phyloP scores from a whole-genome alignment of 345 rosid genomes.

The Sapria himalayana region DNA sequence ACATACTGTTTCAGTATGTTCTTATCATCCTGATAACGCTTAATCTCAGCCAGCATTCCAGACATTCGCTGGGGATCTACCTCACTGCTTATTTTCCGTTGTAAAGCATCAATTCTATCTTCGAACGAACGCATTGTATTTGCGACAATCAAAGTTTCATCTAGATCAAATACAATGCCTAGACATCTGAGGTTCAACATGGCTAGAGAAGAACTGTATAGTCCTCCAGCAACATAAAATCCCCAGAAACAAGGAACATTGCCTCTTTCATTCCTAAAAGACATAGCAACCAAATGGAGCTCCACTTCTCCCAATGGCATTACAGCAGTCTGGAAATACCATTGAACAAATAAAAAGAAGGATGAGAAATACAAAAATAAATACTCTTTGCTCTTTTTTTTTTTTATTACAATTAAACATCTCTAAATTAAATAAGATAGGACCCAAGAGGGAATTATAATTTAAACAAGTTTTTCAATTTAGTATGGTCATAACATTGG shows the following conservation, averaged over 20 bases:
- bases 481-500: too few species aligned
- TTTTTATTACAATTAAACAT: too few species aligned
- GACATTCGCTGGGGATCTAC: constrained; percentile 51
- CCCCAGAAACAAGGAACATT: constrained; percentile 79
- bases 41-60: constrained; percentile 60
- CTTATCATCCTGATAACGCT: constrained; percentile 88
- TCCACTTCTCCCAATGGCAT: constrained; percentile 55
- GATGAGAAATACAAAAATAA: neutral
- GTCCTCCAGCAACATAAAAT: constrained; percentile 49
- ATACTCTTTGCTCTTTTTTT: too few species aligned
- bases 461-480: too few species aligned
- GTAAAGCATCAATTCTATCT: constrained; percentile 68
- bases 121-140: constrained; percentile 93
- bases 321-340: constrained; percentile 62
- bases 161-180: constrained; percentile 95
- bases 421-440: too few species aligned
- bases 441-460: too few species aligned
- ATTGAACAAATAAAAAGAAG: constrained; percentile 2
- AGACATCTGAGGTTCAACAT: constrained; percentile 91
- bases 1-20: constrained; percentile 74
- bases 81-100: constrained; percentile 53
- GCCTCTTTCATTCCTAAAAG: constrained; percentile 26
- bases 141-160: constrained; percentile 91
- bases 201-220: constrained; percentile 55
- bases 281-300: constrained; percentile 93